A percentile compares a stretch with the other conserved stretches of the same genome.
Conservation (phyloP, 768 basidiomycete genomes). For the Rhizopogon salebrosus region DNA sequence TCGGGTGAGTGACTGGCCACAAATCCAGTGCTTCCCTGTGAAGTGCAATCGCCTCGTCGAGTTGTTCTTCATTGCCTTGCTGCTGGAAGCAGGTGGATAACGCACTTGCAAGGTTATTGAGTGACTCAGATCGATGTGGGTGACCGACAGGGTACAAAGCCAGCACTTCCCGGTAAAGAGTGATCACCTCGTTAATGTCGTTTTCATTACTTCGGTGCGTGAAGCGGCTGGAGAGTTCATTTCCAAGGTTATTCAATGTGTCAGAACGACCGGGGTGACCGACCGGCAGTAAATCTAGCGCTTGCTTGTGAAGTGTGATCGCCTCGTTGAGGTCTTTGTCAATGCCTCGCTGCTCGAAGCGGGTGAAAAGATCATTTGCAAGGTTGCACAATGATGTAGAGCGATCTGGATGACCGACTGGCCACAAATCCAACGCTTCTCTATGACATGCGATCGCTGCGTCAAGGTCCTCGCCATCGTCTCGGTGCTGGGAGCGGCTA, state of each 20-base stretch:
- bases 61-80: neutral
- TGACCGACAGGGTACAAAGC: constrained; percentile 9
- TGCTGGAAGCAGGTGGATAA: neutral
- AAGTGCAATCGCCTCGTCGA: neutral
- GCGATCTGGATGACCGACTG: neutral
- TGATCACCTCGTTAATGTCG: constrained; percentile 11
- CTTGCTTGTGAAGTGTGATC: neutral
- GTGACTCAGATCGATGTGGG: constrained; percentile 2
- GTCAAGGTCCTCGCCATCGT: neutral
- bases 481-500: neutral
- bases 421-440: neutral
- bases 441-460: neutral
- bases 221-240: constrained; percentile 7
- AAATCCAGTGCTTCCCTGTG: constrained; percentile 10
- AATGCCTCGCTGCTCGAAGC: constrained; percentile 7
- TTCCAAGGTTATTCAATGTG: neutral
- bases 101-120: constrained; percentile 3
- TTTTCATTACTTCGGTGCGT: constrained; percentile 3
- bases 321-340: constrained; percentile 13
- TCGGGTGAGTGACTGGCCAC: constrained; percentile 6
- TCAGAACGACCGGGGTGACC: neutral
- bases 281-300: neutral
- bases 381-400: neutral
- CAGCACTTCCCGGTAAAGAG: constrained; percentile 6
- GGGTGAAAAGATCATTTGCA: neutral